A percentile compares a stretch with the other conserved stretches of the same genome.
Evolutionary conservation across 78 protist genomes (phyloP).

Genomic region (Dictyostelium discoideum): dicty_2.7 NC_007089.4:1049501-1050000

Average conservation of each 20-base stretch:
- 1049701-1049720: neutral
- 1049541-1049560: neutral
- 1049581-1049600: conserved; percentile 13
- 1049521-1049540: neutral
- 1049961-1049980: conserved; percentile 4
- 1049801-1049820: neutral
- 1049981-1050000: conserved; percentile 61
- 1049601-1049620: neutral
- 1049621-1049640: too few species aligned
- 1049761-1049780: neutral
- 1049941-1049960: conserved; percentile 72
- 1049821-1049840: neutral
- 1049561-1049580: neutral
- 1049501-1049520: conserved; percentile 2
- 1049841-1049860: conserved; percentile 20
- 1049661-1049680: neutral
- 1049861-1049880: conserved; percentile 2
- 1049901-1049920: conserved; percentile 66
- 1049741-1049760: neutral
- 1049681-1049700: neutral
- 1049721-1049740: neutral
- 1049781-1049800: neutral
- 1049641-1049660: neutral
- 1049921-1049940: conserved; percentile 63
- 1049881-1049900: conserved; percentile 52